Evolutionary conservation across 164 flowering plant genomes (phyloP), one percentile per base, ranked within the genome.

Genomic region (Macadamia integrifolia): DNA sequence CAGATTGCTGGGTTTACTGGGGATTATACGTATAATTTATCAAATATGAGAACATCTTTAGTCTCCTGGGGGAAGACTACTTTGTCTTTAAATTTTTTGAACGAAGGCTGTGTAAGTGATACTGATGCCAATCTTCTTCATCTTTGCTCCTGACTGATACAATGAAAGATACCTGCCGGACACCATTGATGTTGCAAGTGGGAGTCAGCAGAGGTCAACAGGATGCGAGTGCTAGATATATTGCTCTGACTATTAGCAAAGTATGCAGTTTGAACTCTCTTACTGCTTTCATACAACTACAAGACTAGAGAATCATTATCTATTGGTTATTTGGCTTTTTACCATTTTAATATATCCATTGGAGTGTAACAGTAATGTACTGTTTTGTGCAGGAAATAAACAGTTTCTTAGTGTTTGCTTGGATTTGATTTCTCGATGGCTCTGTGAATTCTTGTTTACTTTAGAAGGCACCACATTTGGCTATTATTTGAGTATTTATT

Each of bases 121-220:
- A 43, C 66, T 70, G 56, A 69, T 12, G 0, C 31, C 52, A 15
- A 17, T 48, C 53, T 43, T 52, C 67, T 61, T 42, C 57, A 35
- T 57, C 62, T 48, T 35, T 58, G 66, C 13, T 46, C 50, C 1
- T 46, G 9, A 9, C 61, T 66, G 42, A 6, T 44, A 44, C 48
- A 4, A 28, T 75, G 75, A 66, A 93, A 46, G 98, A 80, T 93
- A 93, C 83, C 74, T 90, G 82, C 98, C 98, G 0, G 98, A 93
- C 75, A 90, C 95, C 55, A 93, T 93, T 76, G 98, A 93, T 73
- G 98, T 93, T 72, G 94, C 72, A 32, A 77, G 74, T 74, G 82
- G 83, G 80, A 83, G 76, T 72, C 97, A 90, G 76, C 90, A 78
- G 63, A 84, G 95, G 64, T 82, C 98, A 56, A 75, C 85, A 30